Base-by-base conservation (phyloP, 805 yeast genomes). In the Schizosaccharomyces lindneri region DNA sequence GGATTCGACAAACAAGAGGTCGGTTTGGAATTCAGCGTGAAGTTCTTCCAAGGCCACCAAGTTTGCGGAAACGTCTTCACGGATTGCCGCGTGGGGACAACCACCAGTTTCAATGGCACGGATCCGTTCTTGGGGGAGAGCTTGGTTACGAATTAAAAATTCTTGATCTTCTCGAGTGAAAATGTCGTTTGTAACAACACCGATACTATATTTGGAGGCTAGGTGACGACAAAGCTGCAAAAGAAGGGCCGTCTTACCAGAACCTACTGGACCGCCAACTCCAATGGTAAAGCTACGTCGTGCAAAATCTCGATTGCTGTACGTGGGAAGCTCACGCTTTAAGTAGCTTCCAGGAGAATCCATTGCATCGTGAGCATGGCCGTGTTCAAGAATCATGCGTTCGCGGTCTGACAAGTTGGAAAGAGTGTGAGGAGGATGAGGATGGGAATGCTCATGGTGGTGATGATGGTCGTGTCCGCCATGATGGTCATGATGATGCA, bases 71-170 rank as follows among this genome's bases (percentile, higher is more conserved):
- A 59, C 48, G n/a, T 59, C 61, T 32, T 59, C 61, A 31, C 61
- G 61, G 11, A 59, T 59, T 19, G 61, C 61, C 11, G 61, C 61
- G n/a, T 59, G 61, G n/a, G 61, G 61, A 43, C 61, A 59, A 13
- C 61, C 61, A 19, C 61, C 61, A 5, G 61, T 59, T 32, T 59
- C 61, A 29, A 59, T 59, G 31, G 61, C 61, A 11, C 61, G 48
- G 29, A 59, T 59, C 17, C 61, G 27, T 31, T 59, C 61, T 21
- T 21, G 36, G 5, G 48, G 55, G 27, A 59, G 19, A 19, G 61
- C 61, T 29, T 59, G 41, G 55, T 59, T 41, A 19, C 61, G 27
- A 15, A 59, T 59, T 24, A 59, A 59, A 43, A 59, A 59, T 27
- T 59, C 61, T 41, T 43, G 55, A 9, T 59, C 61, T 43, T 59